Percentiles rank a stretch among this genome's conserved stretches.
phyloP scores from a whole-genome alignment of 2,329 filamentous ascomycete genomes.

The Lachnellula cervina region DNA sequence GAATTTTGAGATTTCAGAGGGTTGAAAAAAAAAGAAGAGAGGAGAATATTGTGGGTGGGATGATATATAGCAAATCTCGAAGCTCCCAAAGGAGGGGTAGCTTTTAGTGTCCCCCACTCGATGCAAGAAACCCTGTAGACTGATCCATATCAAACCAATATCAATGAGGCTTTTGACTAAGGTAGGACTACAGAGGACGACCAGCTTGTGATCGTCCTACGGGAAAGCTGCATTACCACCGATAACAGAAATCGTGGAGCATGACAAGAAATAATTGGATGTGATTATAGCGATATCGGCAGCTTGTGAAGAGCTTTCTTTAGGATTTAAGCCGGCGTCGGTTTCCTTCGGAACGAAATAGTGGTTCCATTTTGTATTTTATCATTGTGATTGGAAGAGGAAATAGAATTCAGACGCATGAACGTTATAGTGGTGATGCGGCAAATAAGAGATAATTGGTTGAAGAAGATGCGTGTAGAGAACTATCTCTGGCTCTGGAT shows the following conservation, averaged over 20 bases:
- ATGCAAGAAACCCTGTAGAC: slow-evolving; percentile 9
- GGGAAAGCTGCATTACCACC: not conserved
- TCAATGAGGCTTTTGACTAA: slow-evolving; percentile 6
- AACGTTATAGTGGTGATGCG: too few species aligned
- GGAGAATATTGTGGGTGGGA: not conserved
- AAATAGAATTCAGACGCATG: not conserved
- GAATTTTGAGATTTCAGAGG: not conserved
- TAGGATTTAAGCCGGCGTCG: slow-evolving; percentile 8
- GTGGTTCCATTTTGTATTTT: not conserved
- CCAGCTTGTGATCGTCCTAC: not conserved
- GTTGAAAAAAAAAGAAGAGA: not conserved
- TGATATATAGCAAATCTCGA: slow-evolving; percentile 1
- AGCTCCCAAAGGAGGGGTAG: slow-evolving; percentile 21
- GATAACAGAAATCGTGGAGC: slow-evolving; percentile 1
- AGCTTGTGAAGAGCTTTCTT: not conserved
- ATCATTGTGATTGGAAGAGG: not conserved
- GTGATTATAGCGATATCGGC: slow-evolving; percentile 7
- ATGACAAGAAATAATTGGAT: slow-evolving; percentile 7
- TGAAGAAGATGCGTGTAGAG: too few species aligned
- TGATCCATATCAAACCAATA: slow-evolving; percentile 6
- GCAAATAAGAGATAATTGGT: not conserved
- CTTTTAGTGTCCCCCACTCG: slow-evolving; percentile 11
- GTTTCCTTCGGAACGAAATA: not conserved
- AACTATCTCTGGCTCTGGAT: too few species aligned
- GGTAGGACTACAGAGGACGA: not conserved